phyloP scores from a whole-genome alignment of 805 yeast species.

The Yarrowia hollandica region DNA sequence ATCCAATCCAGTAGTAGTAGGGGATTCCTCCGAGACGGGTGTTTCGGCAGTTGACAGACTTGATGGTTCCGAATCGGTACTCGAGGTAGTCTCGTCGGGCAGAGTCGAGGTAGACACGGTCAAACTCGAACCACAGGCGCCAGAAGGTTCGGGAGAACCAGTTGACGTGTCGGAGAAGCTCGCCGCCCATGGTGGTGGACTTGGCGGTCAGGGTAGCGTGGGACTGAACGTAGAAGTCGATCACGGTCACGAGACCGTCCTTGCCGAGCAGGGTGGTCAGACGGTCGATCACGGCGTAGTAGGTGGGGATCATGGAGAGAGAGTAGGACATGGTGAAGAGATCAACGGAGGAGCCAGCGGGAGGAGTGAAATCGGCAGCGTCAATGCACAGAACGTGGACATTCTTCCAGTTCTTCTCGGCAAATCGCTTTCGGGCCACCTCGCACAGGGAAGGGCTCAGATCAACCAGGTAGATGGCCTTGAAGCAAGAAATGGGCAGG shows the following conservation, averaged over 20 bases:
- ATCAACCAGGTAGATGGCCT: constrained; percentile 70
- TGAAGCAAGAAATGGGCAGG: constrained; percentile 53
- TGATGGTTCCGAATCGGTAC: constrained; percentile 77
- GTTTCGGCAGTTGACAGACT: constrained; percentile 69
- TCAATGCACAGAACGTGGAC: constrained; percentile 72
- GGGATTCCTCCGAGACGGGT: constrained; percentile 69
- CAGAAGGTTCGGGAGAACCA: constrained; percentile 80
- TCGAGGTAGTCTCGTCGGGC: constrained; percentile 81
- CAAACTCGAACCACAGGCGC: constrained; percentile 87
- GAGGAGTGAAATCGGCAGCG: constrained; percentile 67
- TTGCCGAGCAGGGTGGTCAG: constrained; percentile 54
- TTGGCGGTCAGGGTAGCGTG: constrained; percentile 64
- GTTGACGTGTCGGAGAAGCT: constrained; percentile 66
- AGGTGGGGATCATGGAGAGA: constrained; percentile 81
- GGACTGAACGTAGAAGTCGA: constrained; percentile 79
- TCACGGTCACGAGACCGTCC: constrained; percentile 64
- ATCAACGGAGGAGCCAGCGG: constrained; percentile 46
- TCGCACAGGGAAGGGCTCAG: constrained; percentile 74
- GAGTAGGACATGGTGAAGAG: constrained; percentile 78
- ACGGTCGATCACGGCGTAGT: constrained; percentile 74
- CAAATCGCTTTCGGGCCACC: constrained; percentile 63
- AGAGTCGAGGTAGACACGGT: constrained; percentile 74
- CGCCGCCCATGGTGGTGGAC: constrained; percentile 73
- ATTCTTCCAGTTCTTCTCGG: constrained; percentile 51
- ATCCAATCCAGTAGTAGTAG: constrained; percentile 80